Evolutionary conservation across 139 green algal genomes (phyloP).

Genomic region (Haematococcus sp.): DNA sequence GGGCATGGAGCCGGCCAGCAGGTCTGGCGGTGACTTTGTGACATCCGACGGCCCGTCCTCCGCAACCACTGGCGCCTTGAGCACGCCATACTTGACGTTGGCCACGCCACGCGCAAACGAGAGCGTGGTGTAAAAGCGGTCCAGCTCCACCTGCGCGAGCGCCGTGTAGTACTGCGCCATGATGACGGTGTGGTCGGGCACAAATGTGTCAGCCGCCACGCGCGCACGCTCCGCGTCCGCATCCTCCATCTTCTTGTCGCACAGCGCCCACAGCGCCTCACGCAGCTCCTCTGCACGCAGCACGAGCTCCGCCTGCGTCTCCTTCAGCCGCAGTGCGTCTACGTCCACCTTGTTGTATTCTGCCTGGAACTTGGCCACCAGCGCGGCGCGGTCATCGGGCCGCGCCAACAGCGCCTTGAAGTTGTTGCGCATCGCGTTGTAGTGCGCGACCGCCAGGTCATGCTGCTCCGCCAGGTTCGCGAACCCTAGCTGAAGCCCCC

Average conservation of each 20-base stretch:
- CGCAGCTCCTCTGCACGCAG: conserved; percentile 72
- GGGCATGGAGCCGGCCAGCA: conserved; percentile 25
- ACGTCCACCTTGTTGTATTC: conserved; percentile 68
- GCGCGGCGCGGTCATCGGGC: conserved; percentile 32
- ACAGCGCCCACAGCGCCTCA: conserved; percentile 71
- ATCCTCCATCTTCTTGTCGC: conserved; percentile 61
- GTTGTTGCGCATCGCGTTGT: conserved; percentile 22
- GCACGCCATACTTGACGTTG: conserved; percentile 12
- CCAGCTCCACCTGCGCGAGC: conserved; percentile 52
- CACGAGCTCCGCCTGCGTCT: conserved; percentile 65
- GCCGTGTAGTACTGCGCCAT: conserved; percentile 28
- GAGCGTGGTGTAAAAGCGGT: conserved; percentile 40
- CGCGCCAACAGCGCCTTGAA: conserved; percentile 40
- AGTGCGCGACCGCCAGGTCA: conserved; percentile 39
- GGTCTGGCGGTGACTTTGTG: conserved; percentile 15
- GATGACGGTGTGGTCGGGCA: conserved; percentile 36
- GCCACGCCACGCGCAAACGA: conserved; percentile 17
- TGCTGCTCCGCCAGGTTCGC: conserved; percentile 45
- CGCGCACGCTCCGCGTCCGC: conserved; percentile 45
- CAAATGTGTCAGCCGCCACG: conserved; percentile 41
- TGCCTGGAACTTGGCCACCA: conserved; percentile 49
- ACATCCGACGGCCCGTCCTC: neutral
- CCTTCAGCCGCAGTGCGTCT: conserved; percentile 42
- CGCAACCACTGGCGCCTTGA: neutral
- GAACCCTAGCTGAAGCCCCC: conserved; percentile 43